Base-by-base conservation (phyloP, 495 filamentous ascomycete species). In the Cenococcum geophilum region DNA sequence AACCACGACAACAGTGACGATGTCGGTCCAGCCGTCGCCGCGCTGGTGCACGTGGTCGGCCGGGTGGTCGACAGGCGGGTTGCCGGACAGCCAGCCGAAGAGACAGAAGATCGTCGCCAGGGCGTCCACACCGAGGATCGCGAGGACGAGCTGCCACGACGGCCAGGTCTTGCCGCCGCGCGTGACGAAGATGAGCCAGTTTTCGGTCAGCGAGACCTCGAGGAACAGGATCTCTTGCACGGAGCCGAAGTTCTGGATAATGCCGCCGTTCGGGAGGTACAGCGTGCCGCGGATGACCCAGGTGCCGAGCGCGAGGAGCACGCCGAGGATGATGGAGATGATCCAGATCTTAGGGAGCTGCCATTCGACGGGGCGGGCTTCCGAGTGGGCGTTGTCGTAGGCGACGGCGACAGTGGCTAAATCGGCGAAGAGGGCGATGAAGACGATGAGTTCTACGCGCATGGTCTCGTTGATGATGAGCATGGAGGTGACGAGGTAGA, bases 171-270 rank as follows among this genome's bases (percentile, higher is more conserved):
- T 79, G 62, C 78, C 82, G 74, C 86, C 86, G 76, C 85, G 84
- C 66, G 86, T 89, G 62, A 89, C 85, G 77, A 89, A 89, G 76
- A 89, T 89, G 64, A 89, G 79, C 86, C 86, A 89, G 75, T 89
- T 89, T 75, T 89, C 85, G 59, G 86, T 89, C 53, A 89, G 79
- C 36, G 86, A 81, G 70, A 89, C 76, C 76, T 89, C 83, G 36
- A 89, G 76, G 82, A 89, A 88, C 70, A 89, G 80, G 68, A 89
- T 84, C 69, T 83, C 81, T 75, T 89, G 85, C 54, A 86, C 80
- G 67, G 79, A 79, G 75, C 84, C 86, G 67, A 79, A 89, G 76
- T 87, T 86, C 76, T 87, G 79, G 68, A 89, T 81, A 72, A 89
- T 80, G 79, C 85, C 86, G 71, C 86, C 86, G 74, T 85, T 83